Percentiles rank a stretch among this genome's conserved stretches.
phyloP scores from a whole-genome alignment of 2,329 filamentous ascomycete species.

The Hypoxylon sp. region DNA sequence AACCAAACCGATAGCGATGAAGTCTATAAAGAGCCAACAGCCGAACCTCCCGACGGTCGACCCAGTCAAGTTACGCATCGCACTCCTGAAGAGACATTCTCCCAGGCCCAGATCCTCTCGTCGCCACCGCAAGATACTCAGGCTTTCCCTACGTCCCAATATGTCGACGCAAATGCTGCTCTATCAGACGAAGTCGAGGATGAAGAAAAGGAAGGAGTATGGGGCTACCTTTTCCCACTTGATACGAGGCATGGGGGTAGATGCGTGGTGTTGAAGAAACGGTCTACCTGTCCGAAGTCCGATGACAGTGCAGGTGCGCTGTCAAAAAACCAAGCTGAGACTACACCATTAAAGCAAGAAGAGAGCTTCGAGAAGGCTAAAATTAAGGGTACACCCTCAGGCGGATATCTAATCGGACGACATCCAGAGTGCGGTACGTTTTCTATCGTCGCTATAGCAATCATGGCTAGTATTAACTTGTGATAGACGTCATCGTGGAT shows the following conservation, averaged over 20 bases:
- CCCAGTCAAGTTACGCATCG: constrained; percentile 69
- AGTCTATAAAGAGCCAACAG: constrained; percentile 76
- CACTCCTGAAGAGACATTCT: constrained; percentile 64
- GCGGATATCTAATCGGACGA: constrained; percentile 91
- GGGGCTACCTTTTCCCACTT: constrained; percentile 93
- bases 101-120: constrained; percentile 63
- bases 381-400: constrained; percentile 73
- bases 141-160: constrained; percentile 78
- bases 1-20: constrained; percentile 69
- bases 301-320: constrained; percentile 60
- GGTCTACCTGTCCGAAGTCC: constrained; percentile 77
- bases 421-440: constrained; percentile 94
- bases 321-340: constrained; percentile 59
- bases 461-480: constrained; percentile 33
- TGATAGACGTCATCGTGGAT: constrained; percentile 77
- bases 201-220: constrained; percentile 87
- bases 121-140: constrained; percentile 76
- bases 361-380: constrained; percentile 75
- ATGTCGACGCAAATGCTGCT: constrained; percentile 78
- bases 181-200: constrained; percentile 88
- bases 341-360: constrained; percentile 68
- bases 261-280: constrained; percentile 80
- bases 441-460: no score
- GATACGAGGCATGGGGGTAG: constrained; percentile 77
- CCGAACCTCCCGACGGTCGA: constrained; percentile 75